These are phyloP conservation scores for Ophiosphaerella herpotricha DNA, from an alignment of 2,329 filamentous ascomycete genomes.

Conservation along the genomic window DNA sequence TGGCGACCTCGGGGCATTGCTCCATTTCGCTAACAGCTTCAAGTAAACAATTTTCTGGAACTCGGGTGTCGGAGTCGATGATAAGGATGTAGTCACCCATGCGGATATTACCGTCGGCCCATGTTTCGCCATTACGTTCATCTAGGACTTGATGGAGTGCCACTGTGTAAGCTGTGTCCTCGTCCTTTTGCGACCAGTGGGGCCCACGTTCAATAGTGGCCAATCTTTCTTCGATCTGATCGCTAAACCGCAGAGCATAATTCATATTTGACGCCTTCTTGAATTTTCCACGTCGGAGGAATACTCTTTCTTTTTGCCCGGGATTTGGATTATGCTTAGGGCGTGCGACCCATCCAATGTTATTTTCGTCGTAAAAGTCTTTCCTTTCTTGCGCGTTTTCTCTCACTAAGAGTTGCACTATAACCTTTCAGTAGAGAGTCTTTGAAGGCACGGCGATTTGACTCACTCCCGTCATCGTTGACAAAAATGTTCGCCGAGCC, in stretches of 20 bases:
- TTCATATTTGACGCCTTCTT: slow-evolving; percentile 73
- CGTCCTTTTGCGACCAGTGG: slow-evolving; percentile 40
- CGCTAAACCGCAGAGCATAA: slow-evolving; percentile 66
- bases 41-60: slow-evolving; percentile 73
- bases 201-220: slow-evolving; percentile 27
- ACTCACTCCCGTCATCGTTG: slow-evolving; percentile 65
- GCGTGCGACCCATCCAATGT: slow-evolving; percentile 56
- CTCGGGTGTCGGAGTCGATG: slow-evolving; percentile 48
- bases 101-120: slow-evolving; percentile 85
- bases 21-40: slow-evolving; percentile 84
- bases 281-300: slow-evolving; percentile 43
- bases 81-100: slow-evolving; percentile 82
- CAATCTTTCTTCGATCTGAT: slow-evolving; percentile 66
- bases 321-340: slow-evolving; percentile 48
- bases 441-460: too few species aligned
- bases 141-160: slow-evolving; percentile 66
- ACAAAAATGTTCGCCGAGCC: slow-evolving; percentile 70
- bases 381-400: slow-evolving; percentile 51
- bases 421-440: slow-evolving; percentile 1
- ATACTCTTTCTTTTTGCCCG: slow-evolving; percentile 19
- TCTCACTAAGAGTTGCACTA: slow-evolving; percentile 60
- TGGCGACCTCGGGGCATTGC: slow-evolving; percentile 74
- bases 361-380: slow-evolving; percentile 57
- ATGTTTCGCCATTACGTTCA: slow-evolving; percentile 66
- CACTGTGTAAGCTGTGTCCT: slow-evolving; percentile 37